Evolutionary conservation across 2,329 filamentous ascomycete species (phyloP).

Genomic region (Pestalotiopsis sp.): DNA sequence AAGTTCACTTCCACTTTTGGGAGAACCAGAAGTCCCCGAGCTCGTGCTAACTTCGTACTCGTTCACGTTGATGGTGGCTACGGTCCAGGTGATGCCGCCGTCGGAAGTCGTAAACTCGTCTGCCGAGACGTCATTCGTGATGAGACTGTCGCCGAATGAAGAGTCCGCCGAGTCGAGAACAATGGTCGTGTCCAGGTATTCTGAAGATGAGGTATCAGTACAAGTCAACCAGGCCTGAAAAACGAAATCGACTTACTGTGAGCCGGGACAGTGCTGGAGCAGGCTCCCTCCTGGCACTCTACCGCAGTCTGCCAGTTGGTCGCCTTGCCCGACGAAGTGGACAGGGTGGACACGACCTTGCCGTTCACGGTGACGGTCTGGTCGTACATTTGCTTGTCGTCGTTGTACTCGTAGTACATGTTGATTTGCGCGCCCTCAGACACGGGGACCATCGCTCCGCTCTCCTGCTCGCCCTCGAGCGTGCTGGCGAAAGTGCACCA

Average conservation of each 20-base stretch:
- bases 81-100: not conserved
- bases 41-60: not conserved
- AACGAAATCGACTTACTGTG: not conserved
- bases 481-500: not conserved
- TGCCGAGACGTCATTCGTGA: not conserved
- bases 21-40: not conserved
- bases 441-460: not conserved
- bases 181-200: not conserved
- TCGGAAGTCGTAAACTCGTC: not conserved
- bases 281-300: not conserved
- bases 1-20: not conserved
- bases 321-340: not conserved
- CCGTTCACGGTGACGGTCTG: not conserved
- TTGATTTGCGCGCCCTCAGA: not conserved
- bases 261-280: not conserved
- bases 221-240: too few relatives aligned
- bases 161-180: not conserved
- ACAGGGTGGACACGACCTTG: not conserved
- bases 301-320: not conserved
- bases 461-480: not conserved
- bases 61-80: not conserved
- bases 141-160: not conserved
- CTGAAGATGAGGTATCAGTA: not conserved
- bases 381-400: not conserved
- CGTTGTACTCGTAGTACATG: not conserved